A percentile compares a stretch with the other conserved stretches of the same genome.
Conservation (phyloP, 2,329 filamentous ascomycete species). For the Grosmannia serpens region DNA sequence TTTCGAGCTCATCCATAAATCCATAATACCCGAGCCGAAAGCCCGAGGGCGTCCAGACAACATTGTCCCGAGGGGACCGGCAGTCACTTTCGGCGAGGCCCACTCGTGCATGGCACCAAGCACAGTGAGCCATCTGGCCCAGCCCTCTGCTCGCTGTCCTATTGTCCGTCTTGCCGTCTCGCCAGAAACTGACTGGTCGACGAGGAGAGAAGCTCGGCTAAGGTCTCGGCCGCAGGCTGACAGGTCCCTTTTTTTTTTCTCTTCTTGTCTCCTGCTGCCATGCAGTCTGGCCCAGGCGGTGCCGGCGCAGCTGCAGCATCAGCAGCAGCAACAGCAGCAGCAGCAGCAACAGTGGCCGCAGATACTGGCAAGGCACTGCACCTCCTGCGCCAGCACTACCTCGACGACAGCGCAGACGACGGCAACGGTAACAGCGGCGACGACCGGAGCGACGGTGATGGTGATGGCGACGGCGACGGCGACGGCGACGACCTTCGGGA, state of each 20-base stretch:
- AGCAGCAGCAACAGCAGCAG: neutral
- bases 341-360: too few species aligned
- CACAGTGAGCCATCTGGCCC: neutral
- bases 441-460: slow-evolving; percentile 1
- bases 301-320: neutral
- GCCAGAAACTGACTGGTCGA: too few species aligned
- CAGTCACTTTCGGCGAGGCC: neutral
- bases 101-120: neutral
- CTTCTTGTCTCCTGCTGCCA: too few species aligned
- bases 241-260: too few species aligned
- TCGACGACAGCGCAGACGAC: slow-evolving; percentile 19
- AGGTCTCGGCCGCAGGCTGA: neutral
- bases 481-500: slow-evolving; percentile 33
- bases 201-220: neutral
- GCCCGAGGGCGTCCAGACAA: neutral
- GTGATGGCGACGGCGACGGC: neutral
- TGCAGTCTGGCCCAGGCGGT: neutral
- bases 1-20: neutral
- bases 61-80: slow-evolving; percentile 7
- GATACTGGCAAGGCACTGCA: neutral
- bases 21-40: neutral
- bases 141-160: neutral
- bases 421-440: slow-evolving; percentile 41
- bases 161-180: neutral
- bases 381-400: slow-evolving; percentile 7